Evolutionary conservation across 2,329 filamentous ascomycete species (phyloP).

Genomic region (Pseudogymnoascus sp.): DNA sequence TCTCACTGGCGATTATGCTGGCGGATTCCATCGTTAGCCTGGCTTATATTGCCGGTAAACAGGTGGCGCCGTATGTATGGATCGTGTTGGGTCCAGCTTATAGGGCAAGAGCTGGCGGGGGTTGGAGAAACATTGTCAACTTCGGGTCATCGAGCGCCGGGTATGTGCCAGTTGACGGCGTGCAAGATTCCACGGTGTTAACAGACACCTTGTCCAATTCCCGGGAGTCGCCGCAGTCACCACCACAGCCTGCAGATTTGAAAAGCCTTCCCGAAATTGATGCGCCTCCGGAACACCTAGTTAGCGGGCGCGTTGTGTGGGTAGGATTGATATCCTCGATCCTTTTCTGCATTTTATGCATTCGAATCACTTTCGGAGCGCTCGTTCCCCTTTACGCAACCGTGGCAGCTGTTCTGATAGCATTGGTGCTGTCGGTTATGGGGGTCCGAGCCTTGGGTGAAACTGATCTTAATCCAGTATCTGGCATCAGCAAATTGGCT

Average conservation of each 20-base stretch:
- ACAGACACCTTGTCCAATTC: background rate
- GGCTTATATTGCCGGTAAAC: constrained; percentile 65
- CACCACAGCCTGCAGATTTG: background rate
- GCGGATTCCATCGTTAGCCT: constrained; percentile 87
- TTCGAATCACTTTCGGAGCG: constrained; percentile 75
- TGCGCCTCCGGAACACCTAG: constrained; percentile 75
- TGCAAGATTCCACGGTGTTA: constrained; percentile 15
- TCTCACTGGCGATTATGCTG: constrained; percentile 93
- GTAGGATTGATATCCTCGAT: constrained; percentile 74
- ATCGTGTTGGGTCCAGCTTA: constrained; percentile 31
- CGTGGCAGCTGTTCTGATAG: constrained; percentile 73
- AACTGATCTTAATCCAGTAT: constrained; percentile 94
- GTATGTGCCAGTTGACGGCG: constrained; percentile 23
- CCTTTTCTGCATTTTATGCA: constrained; percentile 70
- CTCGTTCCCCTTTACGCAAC: constrained; percentile 75
- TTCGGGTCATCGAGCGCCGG: constrained; percentile 17
- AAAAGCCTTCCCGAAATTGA: constrained; percentile 51
- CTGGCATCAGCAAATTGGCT: constrained; percentile 91
- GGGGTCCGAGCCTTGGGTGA: constrained; percentile 64
- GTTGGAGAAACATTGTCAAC: constrained; percentile 25
- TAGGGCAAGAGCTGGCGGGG: constrained; percentile 22
- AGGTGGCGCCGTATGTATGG: constrained; percentile 45
- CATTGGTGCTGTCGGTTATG: constrained; percentile 73
- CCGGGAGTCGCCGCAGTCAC: background rate
- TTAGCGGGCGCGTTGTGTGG: constrained; percentile 63